Conservation (phyloP, 495 filamentous ascomycete genomes). For the Cairneyella variabilis region DNA sequence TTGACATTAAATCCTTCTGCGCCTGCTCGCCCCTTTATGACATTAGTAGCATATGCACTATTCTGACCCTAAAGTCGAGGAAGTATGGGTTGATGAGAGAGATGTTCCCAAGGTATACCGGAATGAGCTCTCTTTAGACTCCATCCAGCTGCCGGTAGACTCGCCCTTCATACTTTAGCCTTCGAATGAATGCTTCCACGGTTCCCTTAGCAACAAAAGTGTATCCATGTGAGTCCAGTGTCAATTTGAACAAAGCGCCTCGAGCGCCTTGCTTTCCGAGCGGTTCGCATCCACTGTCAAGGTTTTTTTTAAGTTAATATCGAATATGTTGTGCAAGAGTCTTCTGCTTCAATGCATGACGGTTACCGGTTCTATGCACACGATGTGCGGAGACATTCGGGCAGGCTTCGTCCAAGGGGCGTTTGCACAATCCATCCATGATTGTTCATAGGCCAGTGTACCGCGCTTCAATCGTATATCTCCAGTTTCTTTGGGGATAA, state of each 20-base stretch:
- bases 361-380: too few relatives aligned
- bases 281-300: too few relatives aligned
- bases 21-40: constrained; percentile 37
- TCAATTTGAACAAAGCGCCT: constrained; percentile 42
- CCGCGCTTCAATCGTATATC: too few relatives aligned
- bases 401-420: too few relatives aligned
- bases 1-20: constrained; percentile 14
- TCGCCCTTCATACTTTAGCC: constrained; percentile 36
- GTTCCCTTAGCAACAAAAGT: constrained; percentile 47
- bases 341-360: too few relatives aligned
- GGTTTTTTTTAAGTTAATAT: too few relatives aligned
- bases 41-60: constrained; percentile 45
- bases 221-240: constrained; percentile 36
- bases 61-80: constrained; percentile 32
- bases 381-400: too few relatives aligned
- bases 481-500: too few relatives aligned
- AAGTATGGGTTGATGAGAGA: constrained; percentile 29
- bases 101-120: constrained; percentile 41
- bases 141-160: constrained; percentile 35
- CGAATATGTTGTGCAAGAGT: too few relatives aligned
- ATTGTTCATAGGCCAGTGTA: too few relatives aligned
- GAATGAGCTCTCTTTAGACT: constrained; percentile 37
- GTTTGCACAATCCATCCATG: too few relatives aligned
- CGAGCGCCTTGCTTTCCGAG: too few relatives aligned
- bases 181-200: constrained; percentile 26